phyloP scores from a whole-genome alignment of 495 filamentous ascomycete genomes.

The Aspergillus homomorphus region DNA sequence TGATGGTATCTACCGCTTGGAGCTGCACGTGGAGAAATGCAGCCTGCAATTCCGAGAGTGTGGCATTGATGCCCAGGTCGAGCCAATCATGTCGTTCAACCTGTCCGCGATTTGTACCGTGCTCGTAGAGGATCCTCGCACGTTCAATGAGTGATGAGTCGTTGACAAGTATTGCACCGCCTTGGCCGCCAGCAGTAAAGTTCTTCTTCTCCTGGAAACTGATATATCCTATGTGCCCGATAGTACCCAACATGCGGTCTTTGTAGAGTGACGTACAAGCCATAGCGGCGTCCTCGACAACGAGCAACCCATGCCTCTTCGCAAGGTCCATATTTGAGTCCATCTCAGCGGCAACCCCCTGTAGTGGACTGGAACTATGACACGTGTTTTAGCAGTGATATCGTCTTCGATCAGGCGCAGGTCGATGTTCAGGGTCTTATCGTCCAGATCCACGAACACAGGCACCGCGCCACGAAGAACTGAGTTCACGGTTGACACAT shows the following conservation, averaged over 20 bases:
- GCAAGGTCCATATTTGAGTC: conserved; percentile 20
- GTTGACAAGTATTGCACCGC: conserved; percentile 21
- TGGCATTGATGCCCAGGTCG: conserved; percentile 15
- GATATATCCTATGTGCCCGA: conserved; percentile 23
- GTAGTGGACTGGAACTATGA: conserved; percentile 24
- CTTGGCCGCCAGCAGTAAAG: conserved; percentile 22
- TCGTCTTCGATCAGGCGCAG: conserved; percentile 15
- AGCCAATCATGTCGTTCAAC: conserved; percentile 18
- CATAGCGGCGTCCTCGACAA: conserved; percentile 24
- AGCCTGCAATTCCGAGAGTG: conserved; percentile 21
- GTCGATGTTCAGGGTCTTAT: conserved; percentile 19
- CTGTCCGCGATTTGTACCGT: conserved; percentile 28
- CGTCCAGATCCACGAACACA: conserved; percentile 16
- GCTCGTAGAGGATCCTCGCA: conserved; percentile 18
- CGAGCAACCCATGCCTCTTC: conserved; percentile 13
- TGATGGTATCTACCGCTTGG: conserved; percentile 18
- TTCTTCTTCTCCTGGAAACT: conserved; percentile 29
- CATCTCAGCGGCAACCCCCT: conserved; percentile 24
- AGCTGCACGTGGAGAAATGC: conserved; percentile 24
- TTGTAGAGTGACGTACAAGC: conserved; percentile 14
- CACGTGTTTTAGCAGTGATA: conserved; percentile 19
- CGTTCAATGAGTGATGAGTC: conserved; percentile 10
- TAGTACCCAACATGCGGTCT: conserved; percentile 9
- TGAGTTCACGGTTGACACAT: conserved; percentile 20
- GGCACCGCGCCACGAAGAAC: conserved; percentile 18